A percentile compares a stretch with the other conserved stretches of the same genome.
Evolutionary conservation across 2,329 filamentous ascomycete genomes (phyloP).

Genomic region (Xylogone sp.): DNA sequence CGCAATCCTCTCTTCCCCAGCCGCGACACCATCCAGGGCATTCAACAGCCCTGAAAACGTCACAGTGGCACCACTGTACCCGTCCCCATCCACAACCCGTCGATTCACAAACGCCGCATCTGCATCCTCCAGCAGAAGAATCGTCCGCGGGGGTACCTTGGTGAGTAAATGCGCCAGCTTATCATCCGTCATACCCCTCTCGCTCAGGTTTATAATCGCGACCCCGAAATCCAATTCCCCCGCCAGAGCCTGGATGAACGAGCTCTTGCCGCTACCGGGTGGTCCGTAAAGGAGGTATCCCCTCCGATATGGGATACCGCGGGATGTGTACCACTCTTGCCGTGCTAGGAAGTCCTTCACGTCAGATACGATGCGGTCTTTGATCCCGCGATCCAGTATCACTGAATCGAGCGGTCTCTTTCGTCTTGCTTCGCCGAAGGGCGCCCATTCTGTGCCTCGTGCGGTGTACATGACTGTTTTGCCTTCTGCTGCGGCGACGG

Average conservation of each 20-base stretch:
- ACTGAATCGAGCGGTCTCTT: conserved; percentile 89
- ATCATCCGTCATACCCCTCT: conserved; percentile 53
- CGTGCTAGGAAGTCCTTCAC: conserved; percentile 51
- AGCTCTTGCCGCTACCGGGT: conserved; percentile 77
- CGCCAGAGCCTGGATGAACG: conserved; percentile 95
- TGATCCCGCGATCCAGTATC: conserved; percentile 75
- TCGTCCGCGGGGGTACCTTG: conserved; percentile 47
- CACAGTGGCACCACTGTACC: conserved; percentile 23
- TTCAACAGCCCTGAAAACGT: conserved; percentile 92
- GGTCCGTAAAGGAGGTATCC: conserved; percentile 79
- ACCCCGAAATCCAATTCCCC: conserved; percentile 50
- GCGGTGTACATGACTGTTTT: conserved; percentile 91
- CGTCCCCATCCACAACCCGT: conserved; percentile 54
- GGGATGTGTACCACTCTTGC: conserved; percentile 83
- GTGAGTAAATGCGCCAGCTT: conserved; percentile 46
- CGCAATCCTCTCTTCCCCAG: conserved; percentile 87
- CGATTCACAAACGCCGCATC: conserved; percentile 43
- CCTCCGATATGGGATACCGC: conserved; percentile 72
- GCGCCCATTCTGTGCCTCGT: conserved; percentile 78
- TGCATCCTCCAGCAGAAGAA: conserved; percentile 54
- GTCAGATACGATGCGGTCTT: conserved; percentile 44
- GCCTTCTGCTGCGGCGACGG: conserved; percentile 76
- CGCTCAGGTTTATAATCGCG: conserved; percentile 49
- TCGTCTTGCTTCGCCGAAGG: conserved; percentile 76
- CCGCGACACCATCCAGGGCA: conserved; percentile 85